Base-by-base conservation (phyloP, 2,329 filamentous ascomycete genomes). In the Paecilomyces sp. region DNA sequence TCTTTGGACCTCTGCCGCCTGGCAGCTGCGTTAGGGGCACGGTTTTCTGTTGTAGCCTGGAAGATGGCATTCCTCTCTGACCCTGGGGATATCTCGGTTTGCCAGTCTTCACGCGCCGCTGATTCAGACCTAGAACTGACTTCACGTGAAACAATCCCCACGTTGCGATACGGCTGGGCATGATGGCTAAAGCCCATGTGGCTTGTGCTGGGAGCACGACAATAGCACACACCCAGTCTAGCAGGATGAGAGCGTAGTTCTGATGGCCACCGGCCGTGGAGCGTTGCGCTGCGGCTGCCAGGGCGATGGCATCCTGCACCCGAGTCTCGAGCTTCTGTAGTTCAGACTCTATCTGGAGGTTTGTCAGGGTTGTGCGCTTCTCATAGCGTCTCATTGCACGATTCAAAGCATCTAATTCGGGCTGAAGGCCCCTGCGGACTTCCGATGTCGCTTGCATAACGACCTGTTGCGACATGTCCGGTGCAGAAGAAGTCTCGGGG, bases 371-470 rank as follows among this genome's bases (percentile, higher is more conserved):
- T 3, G 89, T 86, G 67, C 92, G 90, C 77, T 96, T 97, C 77
- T 97, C 93, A 68, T 96, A 96, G 36, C 91, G 86, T 22, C 93
- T 85, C 53, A 97, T 89, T 3, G 93, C 92, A 55, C 93, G 87
- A 67, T 92, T 94, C 33, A 97, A 79, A 0, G 91, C 90, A 67
- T 97, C 92, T 5, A 97, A 82, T 61, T 97, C 91, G 0, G 91
- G 88, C 65, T 92, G 89, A 11, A 93, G 80, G 30, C 80, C 78
- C 61, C 84, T 85, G 51, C 85, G 83, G 12, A 90, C 81, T 60
- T 90, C 86, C 4, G 72, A 67, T 18, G 72, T 73, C 11, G 79
- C 70, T 60, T 79, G 76, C 15, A 72, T 65, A 2, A 78, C 64
- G 3, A 64, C 69, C 63, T 62, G 70, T 69, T 60, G 67, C 60